Evolutionary conservation across 345 rosid species (phyloP).

Genomic region (Eucalyptus caleyi): DNA sequence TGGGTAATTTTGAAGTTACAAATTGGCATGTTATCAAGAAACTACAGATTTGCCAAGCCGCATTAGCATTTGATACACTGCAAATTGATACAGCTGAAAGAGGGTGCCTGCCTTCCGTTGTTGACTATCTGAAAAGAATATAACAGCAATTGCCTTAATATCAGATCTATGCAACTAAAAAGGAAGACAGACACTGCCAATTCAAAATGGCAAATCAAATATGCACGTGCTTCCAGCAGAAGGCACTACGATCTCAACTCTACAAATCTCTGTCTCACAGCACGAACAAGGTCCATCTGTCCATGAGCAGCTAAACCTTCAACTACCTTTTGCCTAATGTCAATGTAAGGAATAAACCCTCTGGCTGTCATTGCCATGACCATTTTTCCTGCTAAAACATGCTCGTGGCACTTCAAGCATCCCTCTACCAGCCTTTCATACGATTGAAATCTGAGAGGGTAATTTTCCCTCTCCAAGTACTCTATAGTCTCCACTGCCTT

Average conservation of each 20-base stretch:
- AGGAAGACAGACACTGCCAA: not conserved
- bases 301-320: slow-evolving; percentile 37
- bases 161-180: not conserved
- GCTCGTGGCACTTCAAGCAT: slow-evolving; percentile 54
- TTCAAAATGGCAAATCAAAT: not conserved
- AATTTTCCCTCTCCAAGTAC: slow-evolving; percentile 50
- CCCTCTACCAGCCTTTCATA: slow-evolving; percentile 56
- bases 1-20: not conserved
- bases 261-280: slow-evolving; percentile 51
- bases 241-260: slow-evolving; percentile 30
- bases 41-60: not conserved
- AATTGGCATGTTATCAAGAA: not conserved
- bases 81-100: not conserved
- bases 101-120: not conserved
- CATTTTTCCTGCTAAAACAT: not conserved
- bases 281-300: slow-evolving; percentile 56
- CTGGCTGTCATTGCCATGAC: not conserved
- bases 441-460: slow-evolving; percentile 44
- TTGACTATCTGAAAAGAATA: not conserved
- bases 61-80: not conserved
- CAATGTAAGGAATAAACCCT: slow-evolving; percentile 8
- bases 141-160: not conserved
- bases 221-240: not conserved
- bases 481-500: slow-evolving; percentile 57
- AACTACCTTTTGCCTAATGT: slow-evolving; percentile 56